Evolutionary conservation across 768 basidiomycete genomes (phyloP), one percentile per base, ranked within the genome.

Genomic region (Royoungia palumana): DNA sequence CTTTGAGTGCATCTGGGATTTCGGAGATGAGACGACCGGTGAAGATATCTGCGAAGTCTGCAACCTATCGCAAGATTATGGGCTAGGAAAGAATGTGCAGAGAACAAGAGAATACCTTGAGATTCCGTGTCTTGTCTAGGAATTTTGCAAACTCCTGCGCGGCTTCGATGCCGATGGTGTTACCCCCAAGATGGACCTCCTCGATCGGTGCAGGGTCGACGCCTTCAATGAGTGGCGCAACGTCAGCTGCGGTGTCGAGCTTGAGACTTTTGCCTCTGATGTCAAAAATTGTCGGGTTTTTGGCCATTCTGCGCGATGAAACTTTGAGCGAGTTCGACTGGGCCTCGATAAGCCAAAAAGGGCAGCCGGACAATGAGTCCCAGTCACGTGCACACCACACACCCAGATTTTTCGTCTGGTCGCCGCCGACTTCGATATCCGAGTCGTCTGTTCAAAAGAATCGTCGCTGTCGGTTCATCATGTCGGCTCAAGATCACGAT

Each of bases 11-110:
- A 49, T 72, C 78, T 5, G 95, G 96, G 64, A 99, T 98, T 68
- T 99, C 95, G 52, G 82, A 77, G 73, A 97, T 97, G 62, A 96
- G 79, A 55, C 95, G 89, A 46, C 94, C 91, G 3, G 95, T 97
- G 73, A 99, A 99, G 70, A 99, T 94, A 71, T 97, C 95, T 25
- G 92, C 88, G 56, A 97, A 89, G 73, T 98, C 86, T 57, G 94
- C 95, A 50, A 95, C 73, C 96, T 98, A 21, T 32, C n/a, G 43
- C 35, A 46, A 28, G 24, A 37, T 56, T 44, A 53, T 46, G 25
- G 37, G 48, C 35, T n/a, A 32, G 24, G 28, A 44, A 24, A 16
- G 14, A 2, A 20, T 6, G 11, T 32, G 3, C 44, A 1, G 5
- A 4, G 6, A 5, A 38, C 7, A 37, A 12, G 30, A 5, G 25